Conservation (phyloP, 257 asterid genomes). For the Primulina huaijiensis region DNA sequence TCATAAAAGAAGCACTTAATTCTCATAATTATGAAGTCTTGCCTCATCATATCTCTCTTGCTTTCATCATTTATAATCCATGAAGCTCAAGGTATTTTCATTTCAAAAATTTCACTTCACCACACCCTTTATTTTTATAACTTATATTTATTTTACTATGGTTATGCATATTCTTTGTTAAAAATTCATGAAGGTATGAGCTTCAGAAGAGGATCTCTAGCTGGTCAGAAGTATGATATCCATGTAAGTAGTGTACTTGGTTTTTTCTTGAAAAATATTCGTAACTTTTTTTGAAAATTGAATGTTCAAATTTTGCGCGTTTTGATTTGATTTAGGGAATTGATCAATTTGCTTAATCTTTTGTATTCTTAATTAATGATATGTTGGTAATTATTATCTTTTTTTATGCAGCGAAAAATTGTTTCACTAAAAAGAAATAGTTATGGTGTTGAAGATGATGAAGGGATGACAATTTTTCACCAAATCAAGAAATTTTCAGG, state of each 20-base stretch:
- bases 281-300: too few species aligned
- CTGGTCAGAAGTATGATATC: slow-evolving; percentile 21
- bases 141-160: background rate
- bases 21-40: slow-evolving; percentile 39
- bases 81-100: slow-evolving; percentile 44
- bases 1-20: slow-evolving; percentile 4
- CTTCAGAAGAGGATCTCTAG: slow-evolving; percentile 29
- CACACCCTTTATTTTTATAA: background rate
- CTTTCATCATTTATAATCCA: slow-evolving; percentile 42
- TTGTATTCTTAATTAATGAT: too few species aligned
- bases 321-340: too few species aligned
- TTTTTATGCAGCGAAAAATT: slow-evolving; percentile 27
- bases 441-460: slow-evolving; percentile 21
- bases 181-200: slow-evolving; percentile 40
- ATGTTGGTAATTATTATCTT: background rate
- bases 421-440: slow-evolving; percentile 7
- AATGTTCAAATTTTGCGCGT: too few species aligned
- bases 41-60: slow-evolving; percentile 34
- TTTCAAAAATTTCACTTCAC: background rate
- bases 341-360: too few species aligned
- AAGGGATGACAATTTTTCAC: slow-evolving; percentile 5
- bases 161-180: background rate
- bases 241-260: slow-evolving; percentile 38
- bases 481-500: slow-evolving; percentile 41
- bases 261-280: too few species aligned